Evolutionary conservation across 208 protist species (phyloP).

Genomic region (Tritrichomonas musculus): DNA sequence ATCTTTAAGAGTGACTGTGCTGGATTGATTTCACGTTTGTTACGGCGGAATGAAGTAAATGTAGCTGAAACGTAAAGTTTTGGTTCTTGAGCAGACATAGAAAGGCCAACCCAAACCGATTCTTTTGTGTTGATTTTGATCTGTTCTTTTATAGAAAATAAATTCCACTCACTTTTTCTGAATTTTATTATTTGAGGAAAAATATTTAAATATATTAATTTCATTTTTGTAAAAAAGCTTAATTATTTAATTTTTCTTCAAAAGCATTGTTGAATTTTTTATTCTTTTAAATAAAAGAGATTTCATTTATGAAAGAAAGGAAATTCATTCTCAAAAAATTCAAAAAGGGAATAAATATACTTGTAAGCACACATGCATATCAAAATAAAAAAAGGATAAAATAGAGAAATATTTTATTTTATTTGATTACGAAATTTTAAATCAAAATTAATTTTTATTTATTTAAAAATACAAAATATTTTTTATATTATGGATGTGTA

Average conservation of each 20-base stretch:
- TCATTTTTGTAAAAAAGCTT: neutral
- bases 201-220: neutral
- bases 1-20: constrained; percentile 23
- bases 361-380: neutral
- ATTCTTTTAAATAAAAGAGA: neutral
- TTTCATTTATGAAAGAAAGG: neutral
- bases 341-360: no score
- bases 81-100: no score
- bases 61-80: constrained; percentile 10
- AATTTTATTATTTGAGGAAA: no score
- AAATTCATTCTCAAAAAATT: neutral
- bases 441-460: neutral
- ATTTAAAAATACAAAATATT: neutral
- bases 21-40: neutral
- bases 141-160: no score
- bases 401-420: neutral
- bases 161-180: no score
- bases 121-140: no score
- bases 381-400: neutral
- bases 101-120: no score
- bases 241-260: neutral
- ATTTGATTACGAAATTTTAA: neutral
- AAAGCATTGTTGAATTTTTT: neutral
- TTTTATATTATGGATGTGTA: constrained; percentile 58
- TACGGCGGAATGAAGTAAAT: constrained; percentile 18